Base-by-base conservation (phyloP, 192 early-diverging fungal species). In the Backusella circina region DNA sequence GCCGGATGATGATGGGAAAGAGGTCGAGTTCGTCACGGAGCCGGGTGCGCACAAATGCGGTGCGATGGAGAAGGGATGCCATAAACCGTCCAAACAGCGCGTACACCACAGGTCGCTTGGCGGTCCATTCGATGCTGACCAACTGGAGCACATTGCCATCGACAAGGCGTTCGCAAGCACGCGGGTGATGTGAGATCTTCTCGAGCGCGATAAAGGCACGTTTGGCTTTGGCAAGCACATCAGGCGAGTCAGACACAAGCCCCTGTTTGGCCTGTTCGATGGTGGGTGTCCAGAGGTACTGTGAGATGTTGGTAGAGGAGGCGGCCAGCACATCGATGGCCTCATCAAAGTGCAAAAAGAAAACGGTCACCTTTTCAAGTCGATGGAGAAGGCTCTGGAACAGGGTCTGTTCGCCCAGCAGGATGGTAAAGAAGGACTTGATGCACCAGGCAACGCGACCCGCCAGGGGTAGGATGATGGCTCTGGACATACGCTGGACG, bases 91-190 rank as follows among this genome's bases (percentile, higher is more conserved):
- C 65, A 67, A 66, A 65, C 36, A 74, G 31, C 0, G 37, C 65
- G 18, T 67, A 74, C 1, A 74, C 39, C 5, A 13, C 33, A 5
- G 67, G 21, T 2, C 30, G 5, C 0, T n/a, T 33, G 10, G 71
- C 54, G 10, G 64, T 61, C 31, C 10, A 72, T 26, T 16, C 61
- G 2, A 18, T 7, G 1, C n/a, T 30, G 3, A 74, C 65, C 30
- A 74, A 13, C 4, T 57, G 28, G 7, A 74, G 41, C 3, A 39
- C 57, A 41, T 74, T n/a, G 47, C 33, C 31, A 15, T 65, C 39
- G 5, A 74, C 36, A 28, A 74, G 13, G 7, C 73, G 36, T 44
- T 74, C 73, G 18, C 65, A 74, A 13, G 73, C 73, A 1, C 73
- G 61, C 7, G 73, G 28, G 21, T 74, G 73, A 30, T 41, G 9